Percentiles rank a stretch among this genome's conserved stretches.
These are phyloP conservation scores for Henningerozyma blattae DNA, from an alignment of 805 yeast species.

Conservation along the genomic window DNA sequence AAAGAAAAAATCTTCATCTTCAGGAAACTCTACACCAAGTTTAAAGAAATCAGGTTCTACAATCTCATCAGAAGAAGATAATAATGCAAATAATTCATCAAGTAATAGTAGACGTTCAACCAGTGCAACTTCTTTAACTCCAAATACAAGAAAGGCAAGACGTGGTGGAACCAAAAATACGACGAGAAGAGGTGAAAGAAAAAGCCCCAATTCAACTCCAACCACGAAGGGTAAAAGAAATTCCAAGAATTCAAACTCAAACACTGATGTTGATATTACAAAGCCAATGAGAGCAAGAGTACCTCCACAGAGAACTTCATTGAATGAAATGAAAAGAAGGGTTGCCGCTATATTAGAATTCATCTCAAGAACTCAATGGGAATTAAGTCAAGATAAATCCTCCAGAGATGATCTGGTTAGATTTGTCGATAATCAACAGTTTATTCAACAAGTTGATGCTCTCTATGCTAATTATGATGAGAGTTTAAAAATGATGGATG, in stretches of 20 bases:
- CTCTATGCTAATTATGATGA: constrained; percentile 42
- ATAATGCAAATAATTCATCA: constrained; percentile 2
- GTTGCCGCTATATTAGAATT: constrained; percentile 86
- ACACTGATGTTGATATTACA: constrained; percentile 37
- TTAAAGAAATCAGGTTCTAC: background rate
- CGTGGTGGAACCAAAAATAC: constrained; percentile 6
- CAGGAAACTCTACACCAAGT: too few species aligned
- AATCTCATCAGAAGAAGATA: background rate
- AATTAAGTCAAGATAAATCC: constrained; percentile 62
- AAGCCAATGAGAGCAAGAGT: constrained; percentile 75
- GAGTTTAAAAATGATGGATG: constrained; percentile 57
- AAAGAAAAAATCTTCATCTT: too few species aligned
- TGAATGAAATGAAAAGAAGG: constrained; percentile 78
- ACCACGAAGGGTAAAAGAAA: too few species aligned
- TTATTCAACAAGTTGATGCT: constrained; percentile 28
- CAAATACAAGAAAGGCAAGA: constrained; percentile 4
- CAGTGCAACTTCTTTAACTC: background rate
- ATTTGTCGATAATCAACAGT: constrained; percentile 31
- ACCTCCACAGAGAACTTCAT: constrained; percentile 63
- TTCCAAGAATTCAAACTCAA: constrained; percentile 4
- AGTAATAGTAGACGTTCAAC: constrained; percentile 2
- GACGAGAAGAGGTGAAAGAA: constrained; percentile 6
- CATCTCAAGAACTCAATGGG: constrained; percentile 76
- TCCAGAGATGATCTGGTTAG: constrained; percentile 39
- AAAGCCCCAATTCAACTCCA: constrained; percentile 9